Evolutionary conservation across 1,284 basidiomycete genomes (phyloP), one percentile per base, ranked within the genome.

Genomic region (Heterobasidion irregulare): DNA sequence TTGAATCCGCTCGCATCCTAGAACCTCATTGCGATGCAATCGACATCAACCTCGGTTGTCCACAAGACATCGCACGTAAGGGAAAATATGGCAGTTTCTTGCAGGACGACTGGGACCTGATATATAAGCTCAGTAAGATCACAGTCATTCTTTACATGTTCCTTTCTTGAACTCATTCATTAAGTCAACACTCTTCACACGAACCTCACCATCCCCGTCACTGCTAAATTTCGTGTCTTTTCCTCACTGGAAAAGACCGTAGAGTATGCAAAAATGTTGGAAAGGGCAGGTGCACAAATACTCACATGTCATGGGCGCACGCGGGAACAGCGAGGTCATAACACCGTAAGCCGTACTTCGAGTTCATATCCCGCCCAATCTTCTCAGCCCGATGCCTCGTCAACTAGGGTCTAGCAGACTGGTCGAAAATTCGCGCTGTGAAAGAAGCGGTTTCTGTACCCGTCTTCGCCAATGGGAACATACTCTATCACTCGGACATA

Each of bases 381-480:
- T 26, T 26, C 4, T 26, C 4, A 26, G 26, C 6, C 26, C 6
- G 26, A 26, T 26, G 26, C 26, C 26, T 26, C 26, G 26, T 26
- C 26, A 26, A 26, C 26, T 54, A 88, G 84, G 94, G 94, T 6
- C 69, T 95, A 1, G 94, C 94, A 1, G 91, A 93, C 61, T 97
- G 87, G 86, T 72, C 71, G 38, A 86, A 94, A 70, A 95, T 97
- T 64, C 76, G 77, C 15, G 87, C 89, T 0, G 92, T 97, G 59
- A 95, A 94, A 68, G 68, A 89, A 62, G 89, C 92, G 0, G 92
- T 98, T 34, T 85, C 82, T 1, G 83, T 98, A 0, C 96, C 96
- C 0, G 94, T 98, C 1, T 92, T 99, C 66, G 95, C 96, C 0
- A 99, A 99, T 68, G 96, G 96, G n/a, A 98, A 98, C 68, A 83